Conservation (phyloP, 2,329 filamentous ascomycete species). For the Sporothrix luriei region DNA sequence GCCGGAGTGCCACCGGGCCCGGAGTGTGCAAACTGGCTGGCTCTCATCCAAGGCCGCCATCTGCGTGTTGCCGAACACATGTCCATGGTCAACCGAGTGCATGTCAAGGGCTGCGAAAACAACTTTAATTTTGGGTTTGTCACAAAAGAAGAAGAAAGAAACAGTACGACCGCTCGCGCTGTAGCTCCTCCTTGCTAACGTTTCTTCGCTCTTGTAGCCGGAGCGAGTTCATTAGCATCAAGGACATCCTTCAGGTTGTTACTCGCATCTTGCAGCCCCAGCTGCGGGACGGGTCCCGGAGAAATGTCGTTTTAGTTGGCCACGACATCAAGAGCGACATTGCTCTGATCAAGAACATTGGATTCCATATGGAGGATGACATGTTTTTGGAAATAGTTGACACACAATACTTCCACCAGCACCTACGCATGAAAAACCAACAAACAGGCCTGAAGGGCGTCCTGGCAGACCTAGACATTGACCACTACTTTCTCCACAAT, state of each 20-base stretch:
- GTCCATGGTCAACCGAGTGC: conserved; percentile 66
- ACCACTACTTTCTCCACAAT: conserved; percentile 73
- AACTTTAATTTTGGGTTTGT: conserved; percentile 68
- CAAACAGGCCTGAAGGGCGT: conserved; percentile 61
- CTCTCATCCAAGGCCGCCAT: conserved; percentile 69
- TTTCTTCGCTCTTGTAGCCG: not conserved
- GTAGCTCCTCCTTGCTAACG: not conserved
- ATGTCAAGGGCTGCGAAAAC: conserved; percentile 72
- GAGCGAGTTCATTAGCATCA: conserved; percentile 44
- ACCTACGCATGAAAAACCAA: conserved; percentile 58
- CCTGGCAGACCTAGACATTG: conserved; percentile 65
- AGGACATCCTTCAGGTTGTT: conserved; percentile 45
- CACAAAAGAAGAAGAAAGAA: not conserved
- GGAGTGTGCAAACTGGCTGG: conserved; percentile 67
- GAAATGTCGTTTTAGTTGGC: conserved; percentile 71
- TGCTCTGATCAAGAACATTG: conserved; percentile 65
- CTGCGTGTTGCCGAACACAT: conserved; percentile 72
- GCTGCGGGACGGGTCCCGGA: conserved; percentile 35
- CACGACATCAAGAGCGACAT: conserved; percentile 73
- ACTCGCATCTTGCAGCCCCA: conserved; percentile 32
- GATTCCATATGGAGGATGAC: conserved; percentile 59
- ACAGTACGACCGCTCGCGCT: not conserved
- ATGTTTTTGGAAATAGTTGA: conserved; percentile 70
- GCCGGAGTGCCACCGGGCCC: conserved; percentile 60
- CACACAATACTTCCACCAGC: conserved; percentile 70